Conservation (phyloP, 495 filamentous ascomycete species). For the Lasiosphaeria hispida region DNA sequence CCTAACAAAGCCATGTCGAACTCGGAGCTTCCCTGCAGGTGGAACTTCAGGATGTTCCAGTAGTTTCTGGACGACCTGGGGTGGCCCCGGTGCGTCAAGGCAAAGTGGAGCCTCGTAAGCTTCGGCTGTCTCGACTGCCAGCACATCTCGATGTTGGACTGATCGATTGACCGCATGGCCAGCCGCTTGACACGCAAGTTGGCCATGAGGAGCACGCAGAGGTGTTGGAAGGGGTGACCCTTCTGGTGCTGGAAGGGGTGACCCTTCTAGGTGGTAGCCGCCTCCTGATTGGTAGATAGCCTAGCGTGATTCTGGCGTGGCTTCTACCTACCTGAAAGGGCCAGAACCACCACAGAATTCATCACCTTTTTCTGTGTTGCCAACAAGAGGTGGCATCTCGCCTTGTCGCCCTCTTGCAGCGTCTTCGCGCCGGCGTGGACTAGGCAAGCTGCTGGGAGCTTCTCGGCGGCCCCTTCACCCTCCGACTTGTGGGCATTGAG, state of each 20-base stretch:
- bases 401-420: not conserved
- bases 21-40: not conserved
- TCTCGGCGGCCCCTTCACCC: not conserved
- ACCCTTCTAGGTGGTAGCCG: no score
- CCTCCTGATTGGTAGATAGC: no score
- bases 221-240: no score
- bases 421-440: not conserved
- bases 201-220: constrained; percentile 10
- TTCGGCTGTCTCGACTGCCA: constrained; percentile 1
- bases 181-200: constrained; percentile 9
- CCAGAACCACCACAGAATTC: no score
- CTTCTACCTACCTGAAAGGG: no score
- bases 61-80: constrained; percentile 4
- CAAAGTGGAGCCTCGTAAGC: constrained; percentile 1
- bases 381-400: constrained; percentile 10
- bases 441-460: not conserved
- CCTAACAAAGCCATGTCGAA: not conserved
- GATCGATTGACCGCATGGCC: constrained; percentile 8
- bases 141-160: constrained; percentile 16
- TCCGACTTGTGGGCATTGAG: not conserved
- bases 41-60: constrained; percentile 9
- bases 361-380: no score
- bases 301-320: no score
- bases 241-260: no score
- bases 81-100: not conserved